Evolutionary conservation across 768 basidiomycete genomes (phyloP).

Genomic region (Lactifluus hygrophoroides): DNA sequence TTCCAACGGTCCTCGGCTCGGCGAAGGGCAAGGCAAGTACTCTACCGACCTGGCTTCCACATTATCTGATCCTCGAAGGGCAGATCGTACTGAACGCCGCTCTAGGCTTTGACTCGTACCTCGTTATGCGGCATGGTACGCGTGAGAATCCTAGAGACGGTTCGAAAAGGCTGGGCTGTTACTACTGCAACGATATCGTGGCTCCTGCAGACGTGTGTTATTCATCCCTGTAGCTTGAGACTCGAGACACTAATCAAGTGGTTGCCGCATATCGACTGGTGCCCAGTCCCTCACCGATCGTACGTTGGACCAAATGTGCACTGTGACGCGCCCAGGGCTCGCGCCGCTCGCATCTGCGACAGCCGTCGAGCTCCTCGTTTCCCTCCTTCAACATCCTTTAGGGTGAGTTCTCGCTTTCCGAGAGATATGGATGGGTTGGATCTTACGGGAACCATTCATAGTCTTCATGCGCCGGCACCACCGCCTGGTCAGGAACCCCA

Average conservation of each 20-base stretch:
- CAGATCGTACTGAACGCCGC: conserved; percentile 93
- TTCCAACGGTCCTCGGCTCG: conserved; percentile 83
- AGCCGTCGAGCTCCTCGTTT: conserved; percentile 87
- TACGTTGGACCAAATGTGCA: conserved; percentile 98
- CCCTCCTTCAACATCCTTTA: conserved; percentile 80
- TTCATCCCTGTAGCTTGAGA: neutral
- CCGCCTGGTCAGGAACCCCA: conserved; percentile 33
- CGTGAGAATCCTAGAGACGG: conserved; percentile 33
- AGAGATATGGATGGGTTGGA: neutral
- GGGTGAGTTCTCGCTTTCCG: conserved; percentile 40
- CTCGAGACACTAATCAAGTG: neutral
- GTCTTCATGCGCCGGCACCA: conserved; percentile 64
- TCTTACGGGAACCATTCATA: conserved; percentile 21
- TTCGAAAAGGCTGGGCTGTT: conserved; percentile 64
- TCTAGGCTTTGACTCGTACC: conserved; percentile 89
- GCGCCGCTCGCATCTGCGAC: conserved; percentile 89
- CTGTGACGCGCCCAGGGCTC: conserved; percentile 90
- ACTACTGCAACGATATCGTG: conserved; percentile 97
- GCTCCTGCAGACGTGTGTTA: conserved; percentile 81
- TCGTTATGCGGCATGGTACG: conserved; percentile 94
- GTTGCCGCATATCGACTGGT: neutral
- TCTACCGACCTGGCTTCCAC: neutral
- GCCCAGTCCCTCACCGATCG: conserved; percentile 67
- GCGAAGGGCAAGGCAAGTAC: conserved; percentile 69
- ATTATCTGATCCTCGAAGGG: neutral